These are phyloP conservation scores for Allomyces macrogynus DNA, from an alignment of 192 early-diverging fungal genomes.

Conservation along the genomic window DNA sequence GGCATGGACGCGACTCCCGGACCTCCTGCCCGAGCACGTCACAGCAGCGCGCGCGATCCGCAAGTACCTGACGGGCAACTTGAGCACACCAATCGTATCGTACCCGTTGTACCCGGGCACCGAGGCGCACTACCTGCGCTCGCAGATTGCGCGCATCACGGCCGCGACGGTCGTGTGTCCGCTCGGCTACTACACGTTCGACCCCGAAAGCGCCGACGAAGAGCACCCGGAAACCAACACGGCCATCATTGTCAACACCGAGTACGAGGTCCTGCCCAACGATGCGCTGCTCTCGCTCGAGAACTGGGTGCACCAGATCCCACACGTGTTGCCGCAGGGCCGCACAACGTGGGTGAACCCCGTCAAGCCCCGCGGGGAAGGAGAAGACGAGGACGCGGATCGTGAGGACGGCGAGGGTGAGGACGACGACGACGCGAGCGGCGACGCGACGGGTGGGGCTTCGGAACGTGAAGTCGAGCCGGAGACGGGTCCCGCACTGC, in stretches of 20 bases:
- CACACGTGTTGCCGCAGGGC: conserved; percentile 39
- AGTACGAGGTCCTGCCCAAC: conserved; percentile 25
- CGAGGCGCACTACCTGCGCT: conserved; percentile 39
- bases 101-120: conserved; percentile 31
- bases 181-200: conserved; percentile 35
- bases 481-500: conserved; percentile 25
- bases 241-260: conserved; percentile 35
- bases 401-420: conserved; percentile 12
- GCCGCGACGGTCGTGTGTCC: conserved; percentile 32
- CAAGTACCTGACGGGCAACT: conserved; percentile 33
- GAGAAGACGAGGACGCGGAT: conserved; percentile 15
- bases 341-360: conserved; percentile 33
- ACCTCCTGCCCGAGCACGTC: conserved; percentile 33
- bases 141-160: conserved; percentile 38
- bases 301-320: conserved; percentile 43
- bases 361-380: conserved; percentile 3
- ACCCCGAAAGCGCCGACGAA: conserved; percentile 25
- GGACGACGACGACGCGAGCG: conserved; percentile 11
- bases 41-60: conserved; percentile 23
- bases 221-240: conserved; percentile 23
- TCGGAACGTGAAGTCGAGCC: conserved; percentile 18
- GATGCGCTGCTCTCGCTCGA: conserved; percentile 19
- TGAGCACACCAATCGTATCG: conserved; percentile 22
- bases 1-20: conserved; percentile 27
- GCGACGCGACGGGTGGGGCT: conserved; percentile 10